Conservation (phyloP, 352 stramenopile species). For the Globisporangium viniferum region DNA sequence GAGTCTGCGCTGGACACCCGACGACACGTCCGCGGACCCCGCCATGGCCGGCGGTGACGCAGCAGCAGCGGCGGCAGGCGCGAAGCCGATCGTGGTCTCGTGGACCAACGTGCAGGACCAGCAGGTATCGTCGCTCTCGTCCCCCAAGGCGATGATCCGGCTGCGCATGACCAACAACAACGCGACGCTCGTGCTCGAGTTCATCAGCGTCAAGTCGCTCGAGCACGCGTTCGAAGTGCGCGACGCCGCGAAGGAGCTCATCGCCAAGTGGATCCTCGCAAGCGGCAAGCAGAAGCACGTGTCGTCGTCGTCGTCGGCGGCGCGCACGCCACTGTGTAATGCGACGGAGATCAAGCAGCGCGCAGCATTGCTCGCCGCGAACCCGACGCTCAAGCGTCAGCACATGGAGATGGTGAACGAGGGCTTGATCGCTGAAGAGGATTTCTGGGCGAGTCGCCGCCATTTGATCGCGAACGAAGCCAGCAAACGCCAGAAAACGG, state of each 20-base stretch:
- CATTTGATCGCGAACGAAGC: conserved; percentile 82
- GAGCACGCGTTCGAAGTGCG: conserved; percentile 67
- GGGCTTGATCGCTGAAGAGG: conserved; percentile 79
- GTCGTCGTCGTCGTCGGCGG: not conserved
- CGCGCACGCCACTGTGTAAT: conserved; percentile 47
- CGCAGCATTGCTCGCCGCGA: conserved; percentile 65
- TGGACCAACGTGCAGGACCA: conserved; percentile 78
- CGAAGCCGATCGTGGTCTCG: conserved; percentile 49
- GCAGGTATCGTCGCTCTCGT: conserved; percentile 73
- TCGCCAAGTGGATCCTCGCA: conserved; percentile 47
- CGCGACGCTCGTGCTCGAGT: conserved; percentile 70
- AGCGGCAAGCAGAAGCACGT: conserved; percentile 30
- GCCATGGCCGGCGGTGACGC: not conserved
- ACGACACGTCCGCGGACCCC: conserved; percentile 25
- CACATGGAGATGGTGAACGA: conserved; percentile 88
- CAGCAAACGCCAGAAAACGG: conserved; percentile 83
- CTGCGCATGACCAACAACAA: conserved; percentile 63
- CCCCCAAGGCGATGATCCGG: conserved; percentile 80
- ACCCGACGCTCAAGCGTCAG: conserved; percentile 77
- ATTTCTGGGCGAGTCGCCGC: conserved; percentile 82
- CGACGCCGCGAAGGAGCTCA: conserved; percentile 69
- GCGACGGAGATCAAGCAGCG: conserved; percentile 83
- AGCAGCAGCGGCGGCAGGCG: not conserved
- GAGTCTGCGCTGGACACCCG: conserved; percentile 55
- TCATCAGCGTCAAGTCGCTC: conserved; percentile 42